These are phyloP conservation scores for Amauroascus verrucosus DNA, from an alignment of 2,329 filamentous ascomycete species.

Conservation along the genomic window DNA sequence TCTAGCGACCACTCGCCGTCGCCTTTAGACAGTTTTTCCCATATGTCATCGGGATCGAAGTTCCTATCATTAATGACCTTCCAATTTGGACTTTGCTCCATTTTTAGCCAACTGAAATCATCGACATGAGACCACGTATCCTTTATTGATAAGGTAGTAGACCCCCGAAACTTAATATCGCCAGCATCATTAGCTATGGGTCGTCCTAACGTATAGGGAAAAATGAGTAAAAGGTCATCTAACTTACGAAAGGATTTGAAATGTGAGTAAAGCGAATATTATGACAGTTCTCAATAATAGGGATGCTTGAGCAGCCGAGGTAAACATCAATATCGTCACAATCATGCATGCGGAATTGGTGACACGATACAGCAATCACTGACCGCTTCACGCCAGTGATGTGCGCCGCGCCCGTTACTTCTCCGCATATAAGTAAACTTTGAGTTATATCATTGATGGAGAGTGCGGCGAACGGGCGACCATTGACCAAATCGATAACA, in stretches of 20 bases:
- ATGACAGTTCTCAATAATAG: conserved; percentile 85
- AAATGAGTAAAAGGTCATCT: not conserved
- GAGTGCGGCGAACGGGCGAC: conserved; percentile 59
- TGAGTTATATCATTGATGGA: conserved; percentile 58
- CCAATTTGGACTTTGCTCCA: conserved; percentile 83
- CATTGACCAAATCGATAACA: conserved; percentile 61
- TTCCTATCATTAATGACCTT: conserved; percentile 52
- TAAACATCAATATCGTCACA: conserved; percentile 75
- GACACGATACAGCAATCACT: conserved; percentile 65
- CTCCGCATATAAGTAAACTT: conserved; percentile 67
- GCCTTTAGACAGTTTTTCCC: conserved; percentile 58
- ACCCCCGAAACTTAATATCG: conserved; percentile 22
- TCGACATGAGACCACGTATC: conserved; percentile 87
- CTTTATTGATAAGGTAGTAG: conserved; percentile 25
- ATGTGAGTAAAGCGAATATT: conserved; percentile 69
- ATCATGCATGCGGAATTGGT: conserved; percentile 90
- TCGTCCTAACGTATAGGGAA: not conserved
- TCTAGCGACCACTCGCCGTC: conserved; percentile 52
- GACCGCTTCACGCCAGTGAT: conserved; percentile 64
- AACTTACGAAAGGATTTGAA: conserved; percentile 57
- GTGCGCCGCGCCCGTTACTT: conserved; percentile 70
- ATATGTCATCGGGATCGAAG: conserved; percentile 52
- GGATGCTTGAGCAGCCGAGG: conserved; percentile 67
- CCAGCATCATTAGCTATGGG: not conserved
- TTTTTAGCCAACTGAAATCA: conserved; percentile 95